Evolutionary conservation across 345 rosid species (phyloP), one percentile per base, ranked within the genome.

Genomic region (Citrus mangshanensis): DNA sequence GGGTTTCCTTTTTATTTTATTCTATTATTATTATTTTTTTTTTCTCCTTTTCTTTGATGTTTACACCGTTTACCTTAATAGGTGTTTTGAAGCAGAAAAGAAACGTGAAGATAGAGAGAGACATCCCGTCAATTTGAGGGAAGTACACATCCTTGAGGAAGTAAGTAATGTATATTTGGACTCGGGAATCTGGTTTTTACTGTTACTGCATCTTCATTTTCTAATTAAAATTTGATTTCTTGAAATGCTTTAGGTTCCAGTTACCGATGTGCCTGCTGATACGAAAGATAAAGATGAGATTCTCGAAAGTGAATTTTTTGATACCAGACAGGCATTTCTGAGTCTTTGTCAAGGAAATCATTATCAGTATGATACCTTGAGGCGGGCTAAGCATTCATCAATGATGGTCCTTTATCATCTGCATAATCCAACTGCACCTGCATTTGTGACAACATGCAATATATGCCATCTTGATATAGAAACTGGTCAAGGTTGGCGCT

Each of bases 321-420:
- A 97, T 70, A 94, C 98, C 18, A 94, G 99, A 80, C 98, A 97
- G 82, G 98, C 98, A 74, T 97, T 97, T 84, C 84, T 97, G 84
- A 97, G 98, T 91, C 94, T 97, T 58, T 97, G 99, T 85, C 98
- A 97, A 84, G 99, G 97, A 76, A 97, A 97, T 85, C 99, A 97
- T 87, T 97, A 97, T 85, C 99, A 97, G 82, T 97, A 94, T 86
- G 99, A 97, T 78, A 97, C 98, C 61, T 77, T 97, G 79, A 90
- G 99, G 84, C 93, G 99, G 74, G 99, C 99, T 59, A 96, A 96
- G 74, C 99, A 96, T 85, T 96, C 99, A 27, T 96, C 99, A 25
- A 96, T 96, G 98, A 96, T 96, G 99, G 93, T 96, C 46, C 98
- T 96, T 55, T 96, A 96, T 89, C 99, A 96, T 87, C 94, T 96